Conservation (phyloP, 116 monocot genomes). For the Trichopus zeylanicus region DNA sequence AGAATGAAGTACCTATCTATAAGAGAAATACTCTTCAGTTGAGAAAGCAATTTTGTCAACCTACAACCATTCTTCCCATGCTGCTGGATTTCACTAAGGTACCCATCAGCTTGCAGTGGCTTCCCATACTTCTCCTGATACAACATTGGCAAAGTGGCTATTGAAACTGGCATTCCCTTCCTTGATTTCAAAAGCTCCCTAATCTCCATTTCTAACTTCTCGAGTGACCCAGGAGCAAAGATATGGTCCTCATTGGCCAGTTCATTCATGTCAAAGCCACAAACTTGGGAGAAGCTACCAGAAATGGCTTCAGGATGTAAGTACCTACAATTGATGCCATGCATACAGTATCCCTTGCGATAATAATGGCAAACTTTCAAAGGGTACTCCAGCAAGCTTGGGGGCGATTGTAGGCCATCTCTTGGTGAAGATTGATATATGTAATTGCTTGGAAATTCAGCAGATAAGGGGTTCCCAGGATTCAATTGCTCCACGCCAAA, state of each 20-base stretch:
- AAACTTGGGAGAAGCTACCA: constrained; percentile 11
- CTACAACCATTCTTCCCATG: constrained; percentile 70
- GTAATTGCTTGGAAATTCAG: constrained; percentile 9
- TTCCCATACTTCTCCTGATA: constrained; percentile 69
- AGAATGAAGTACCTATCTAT: constrained; percentile 60
- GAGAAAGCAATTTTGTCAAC: constrained; percentile 65
- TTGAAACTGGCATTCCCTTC: constrained; percentile 45
- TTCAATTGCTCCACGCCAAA: constrained; percentile 19
- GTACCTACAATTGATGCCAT: constrained; percentile 55
- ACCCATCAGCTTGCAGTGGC: constrained; percentile 58
- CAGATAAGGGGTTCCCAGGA: neutral
- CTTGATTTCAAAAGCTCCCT: constrained; percentile 44
- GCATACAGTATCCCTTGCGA: constrained; percentile 71
- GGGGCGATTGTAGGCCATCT: constrained; percentile 17
- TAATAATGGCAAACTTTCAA: constrained; percentile 51
- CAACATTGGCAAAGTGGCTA: constrained; percentile 54
- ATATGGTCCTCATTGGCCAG: constrained; percentile 15
- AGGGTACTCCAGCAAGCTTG: constrained; percentile 27
- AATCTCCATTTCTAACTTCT: constrained; percentile 68
- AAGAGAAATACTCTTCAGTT: constrained; percentile 53
- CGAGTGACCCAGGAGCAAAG: constrained; percentile 34
- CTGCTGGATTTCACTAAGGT: constrained; percentile 65
- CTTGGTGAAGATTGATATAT: constrained; percentile 13
- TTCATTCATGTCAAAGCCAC: constrained; percentile 14
- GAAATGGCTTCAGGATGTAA: constrained; percentile 33